phyloP scores from a whole-genome alignment of 805 yeast species.

The Wickerhamomyces bovis region DNA sequence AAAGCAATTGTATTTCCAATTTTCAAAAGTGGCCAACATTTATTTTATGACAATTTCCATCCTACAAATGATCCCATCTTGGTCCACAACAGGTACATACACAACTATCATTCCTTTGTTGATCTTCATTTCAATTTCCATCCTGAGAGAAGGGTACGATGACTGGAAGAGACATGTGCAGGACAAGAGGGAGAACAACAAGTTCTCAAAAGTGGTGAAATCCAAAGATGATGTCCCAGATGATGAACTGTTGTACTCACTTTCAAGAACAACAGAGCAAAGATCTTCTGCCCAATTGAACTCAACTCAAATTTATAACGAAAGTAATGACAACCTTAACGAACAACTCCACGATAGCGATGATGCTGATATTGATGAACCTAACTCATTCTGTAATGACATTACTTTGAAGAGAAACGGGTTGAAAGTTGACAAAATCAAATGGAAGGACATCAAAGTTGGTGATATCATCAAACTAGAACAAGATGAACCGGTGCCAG shows the following conservation, averaged over 20 bases:
- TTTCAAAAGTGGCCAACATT: conserved; percentile 86
- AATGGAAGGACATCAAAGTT: conserved; percentile 80
- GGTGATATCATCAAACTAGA: conserved; percentile 74
- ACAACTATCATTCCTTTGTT: conserved; percentile 89
- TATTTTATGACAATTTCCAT: conserved; percentile 88
- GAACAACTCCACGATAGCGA: not conserved
- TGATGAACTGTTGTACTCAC: conserved; percentile 4
- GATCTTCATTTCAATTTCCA: conserved; percentile 83
- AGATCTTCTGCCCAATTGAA: conserved; percentile 13
- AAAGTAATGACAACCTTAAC: not conserved
- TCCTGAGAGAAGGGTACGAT: conserved; percentile 89
- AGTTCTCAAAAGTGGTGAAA: conserved; percentile 36
- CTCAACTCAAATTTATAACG: conserved; percentile 2
- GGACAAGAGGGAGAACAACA: conserved; percentile 79
- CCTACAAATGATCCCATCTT: conserved; percentile 90
- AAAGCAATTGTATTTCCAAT: conserved; percentile 82
- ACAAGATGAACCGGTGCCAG: conserved; percentile 91
- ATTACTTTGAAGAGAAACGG: conserved; percentile 22
- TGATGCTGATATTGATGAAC: conserved; percentile 8
- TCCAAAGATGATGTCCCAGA: conserved; percentile 1
- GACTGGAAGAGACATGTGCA: conserved; percentile 83
- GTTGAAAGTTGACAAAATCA: conserved; percentile 17
- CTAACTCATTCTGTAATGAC: conserved; percentile 25
- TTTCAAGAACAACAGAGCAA: conserved; percentile 8
- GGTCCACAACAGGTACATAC: conserved; percentile 95